Conservation (phyloP, 495 filamentous ascomycete genomes). For the Glutinoglossum americanum region DNA sequence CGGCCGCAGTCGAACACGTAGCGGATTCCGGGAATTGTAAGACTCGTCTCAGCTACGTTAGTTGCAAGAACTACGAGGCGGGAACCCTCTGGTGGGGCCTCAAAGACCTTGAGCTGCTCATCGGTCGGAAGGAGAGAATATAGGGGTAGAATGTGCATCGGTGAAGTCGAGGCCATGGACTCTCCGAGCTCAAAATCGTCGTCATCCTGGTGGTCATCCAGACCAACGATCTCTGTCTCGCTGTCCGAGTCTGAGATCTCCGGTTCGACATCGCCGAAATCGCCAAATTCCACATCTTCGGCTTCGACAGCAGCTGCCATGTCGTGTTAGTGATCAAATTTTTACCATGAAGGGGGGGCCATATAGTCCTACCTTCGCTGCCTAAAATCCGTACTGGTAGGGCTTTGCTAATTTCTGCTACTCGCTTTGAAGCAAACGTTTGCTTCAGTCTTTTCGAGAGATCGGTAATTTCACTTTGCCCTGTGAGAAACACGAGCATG, state of each 20-base stretch:
- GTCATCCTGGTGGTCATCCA: constrained; percentile 31
- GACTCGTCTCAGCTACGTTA: constrained; percentile 89
- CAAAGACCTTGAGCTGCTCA: constrained; percentile 87
- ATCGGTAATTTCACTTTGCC: constrained; percentile 70
- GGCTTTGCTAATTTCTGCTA: constrained; percentile 26
- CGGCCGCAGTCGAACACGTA: constrained; percentile 94
- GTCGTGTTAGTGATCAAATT: not conserved
- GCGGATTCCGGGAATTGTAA: constrained; percentile 87
- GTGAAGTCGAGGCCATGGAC: constrained; percentile 20
- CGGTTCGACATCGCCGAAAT: constrained; percentile 17
- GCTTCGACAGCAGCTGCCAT: constrained; percentile 43
- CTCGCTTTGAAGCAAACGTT: constrained; percentile 38
- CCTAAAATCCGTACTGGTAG: constrained; percentile 52
- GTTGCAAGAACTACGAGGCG: constrained; percentile 83
- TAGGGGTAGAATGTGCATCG: constrained; percentile 59
- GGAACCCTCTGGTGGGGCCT: constrained; percentile 61
- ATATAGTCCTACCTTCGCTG: constrained; percentile 25
- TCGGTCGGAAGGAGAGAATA: constrained; percentile 89
- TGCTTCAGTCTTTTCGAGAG: constrained; percentile 59
- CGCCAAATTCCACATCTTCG: constrained; percentile 73
- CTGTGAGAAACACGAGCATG: constrained; percentile 89
- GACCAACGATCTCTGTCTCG: constrained; percentile 29
- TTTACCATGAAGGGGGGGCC: not conserved
- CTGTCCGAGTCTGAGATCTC: constrained; percentile 20
- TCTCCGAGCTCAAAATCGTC: constrained; percentile 37